phyloP scores from a whole-genome alignment of 139 green algal species.

The Raphidocelis subcapitata region DNA sequence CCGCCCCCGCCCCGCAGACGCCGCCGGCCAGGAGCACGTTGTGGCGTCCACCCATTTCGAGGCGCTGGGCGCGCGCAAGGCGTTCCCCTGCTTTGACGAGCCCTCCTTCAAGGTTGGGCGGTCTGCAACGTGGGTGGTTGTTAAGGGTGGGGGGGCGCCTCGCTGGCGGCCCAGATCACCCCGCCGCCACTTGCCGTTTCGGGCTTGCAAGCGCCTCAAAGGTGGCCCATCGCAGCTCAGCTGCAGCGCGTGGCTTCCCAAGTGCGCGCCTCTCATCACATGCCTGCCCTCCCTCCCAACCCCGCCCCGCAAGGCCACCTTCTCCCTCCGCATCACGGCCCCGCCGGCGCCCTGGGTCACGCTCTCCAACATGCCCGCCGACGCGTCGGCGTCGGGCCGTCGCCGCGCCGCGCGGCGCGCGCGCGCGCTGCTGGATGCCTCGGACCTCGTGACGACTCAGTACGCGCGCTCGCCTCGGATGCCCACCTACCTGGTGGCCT shows the following conservation, averaged over 20 bases:
- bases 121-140: no score
- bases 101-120: slow-evolving; percentile 86
- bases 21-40: slow-evolving; percentile 26
- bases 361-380: slow-evolving; percentile 78
- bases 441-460: slow-evolving; percentile 6
- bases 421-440: background rate
- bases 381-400: background rate
- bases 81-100: slow-evolving; percentile 95
- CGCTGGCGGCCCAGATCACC: no score
- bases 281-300: no score
- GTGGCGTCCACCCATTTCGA: slow-evolving; percentile 85
- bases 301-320: no score
- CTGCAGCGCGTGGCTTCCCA: no score
- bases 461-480: slow-evolving; percentile 68
- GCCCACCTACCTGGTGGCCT: slow-evolving; percentile 84
- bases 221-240: no score
- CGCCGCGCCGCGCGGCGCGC: background rate
- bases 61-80: slow-evolving; percentile 64
- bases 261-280: no score
- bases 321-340: slow-evolving; percentile 39
- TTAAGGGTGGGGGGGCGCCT: no score
- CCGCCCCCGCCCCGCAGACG: no score
- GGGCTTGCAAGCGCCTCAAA: no score
- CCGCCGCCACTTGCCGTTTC: no score
- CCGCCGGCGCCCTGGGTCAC: slow-evolving; percentile 35